Percentiles rank a stretch among this genome's conserved stretches.
Evolutionary conservation across 2,329 filamentous ascomycete genomes (phyloP).

Genomic region (Aspergillus sp.): DNA sequence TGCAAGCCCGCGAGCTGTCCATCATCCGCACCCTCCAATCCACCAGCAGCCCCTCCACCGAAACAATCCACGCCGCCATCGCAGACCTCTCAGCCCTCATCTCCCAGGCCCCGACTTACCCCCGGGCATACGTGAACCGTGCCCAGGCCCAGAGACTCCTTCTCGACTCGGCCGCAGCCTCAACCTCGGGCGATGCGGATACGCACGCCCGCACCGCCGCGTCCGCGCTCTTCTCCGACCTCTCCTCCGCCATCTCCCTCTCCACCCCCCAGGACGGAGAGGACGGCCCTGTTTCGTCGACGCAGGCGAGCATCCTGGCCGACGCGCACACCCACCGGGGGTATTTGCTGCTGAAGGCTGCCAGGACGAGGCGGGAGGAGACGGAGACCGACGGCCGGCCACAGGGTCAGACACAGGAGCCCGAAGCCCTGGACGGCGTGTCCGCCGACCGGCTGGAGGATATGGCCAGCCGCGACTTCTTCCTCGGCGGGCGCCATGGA

Average conservation of each 20-base stretch:
- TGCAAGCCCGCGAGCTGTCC: conserved; percentile 31
- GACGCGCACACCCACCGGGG: conserved; percentile 48
- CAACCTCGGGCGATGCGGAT: conserved; percentile 1
- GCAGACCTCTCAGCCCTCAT: conserved; percentile 36
- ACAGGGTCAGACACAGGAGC: too few species aligned
- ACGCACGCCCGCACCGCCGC: conserved; percentile 10
- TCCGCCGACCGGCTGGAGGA: conserved; percentile 41
- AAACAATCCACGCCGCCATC: conserved; percentile 25
- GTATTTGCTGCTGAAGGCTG: conserved; percentile 34
- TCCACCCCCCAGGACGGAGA: conserved; percentile 33
- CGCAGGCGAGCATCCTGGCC: conserved; percentile 43
- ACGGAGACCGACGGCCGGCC: neutral
- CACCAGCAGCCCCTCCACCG: conserved; percentile 9
- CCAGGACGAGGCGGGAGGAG: conserved; percentile 15
- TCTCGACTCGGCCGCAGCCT: conserved; percentile 12
- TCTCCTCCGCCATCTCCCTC: conserved; percentile 38
- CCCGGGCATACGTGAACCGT: conserved; percentile 47
- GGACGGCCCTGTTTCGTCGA: conserved; percentile 34
- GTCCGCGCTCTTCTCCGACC: conserved; percentile 25
- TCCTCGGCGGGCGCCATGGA: conserved; percentile 45
- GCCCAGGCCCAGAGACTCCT: conserved; percentile 41
- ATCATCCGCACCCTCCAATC: conserved; percentile 34
- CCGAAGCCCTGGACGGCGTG: conserved; percentile 24
- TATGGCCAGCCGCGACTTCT: conserved; percentile 47
- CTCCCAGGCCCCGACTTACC: conserved; percentile 37